These are phyloP conservation scores for Ambrosiella xylebori DNA, from an alignment of 2,329 filamentous ascomycete genomes.

Conservation along the genomic window DNA sequence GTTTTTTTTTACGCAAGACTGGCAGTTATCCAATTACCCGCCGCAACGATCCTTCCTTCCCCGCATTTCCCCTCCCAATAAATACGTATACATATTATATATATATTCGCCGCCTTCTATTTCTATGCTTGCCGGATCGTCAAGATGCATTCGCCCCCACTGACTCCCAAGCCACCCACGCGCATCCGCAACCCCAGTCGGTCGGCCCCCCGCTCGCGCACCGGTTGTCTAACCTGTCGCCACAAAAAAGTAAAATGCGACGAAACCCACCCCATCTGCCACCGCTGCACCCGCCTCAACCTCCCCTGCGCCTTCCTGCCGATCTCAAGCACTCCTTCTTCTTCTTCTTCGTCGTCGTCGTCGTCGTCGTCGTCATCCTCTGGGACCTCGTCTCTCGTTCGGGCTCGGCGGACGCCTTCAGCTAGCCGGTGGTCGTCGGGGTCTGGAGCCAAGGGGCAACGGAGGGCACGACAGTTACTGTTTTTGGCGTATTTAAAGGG, in stretches of 20 bases:
- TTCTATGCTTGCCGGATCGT: not conserved
- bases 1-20: no score
- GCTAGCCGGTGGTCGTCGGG: not conserved
- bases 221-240: not conserved
- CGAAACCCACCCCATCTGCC: not conserved
- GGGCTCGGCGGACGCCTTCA: no score
- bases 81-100: not conserved
- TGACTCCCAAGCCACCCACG: not conserved
- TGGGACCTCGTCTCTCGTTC: no score
- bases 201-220: not conserved
- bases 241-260: constrained; percentile 4
- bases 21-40: no score
- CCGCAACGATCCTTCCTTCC: no score
- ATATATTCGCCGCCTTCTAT: not conserved
- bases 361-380: no score
- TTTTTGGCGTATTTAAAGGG: not conserved
- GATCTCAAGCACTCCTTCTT: no score
- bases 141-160: not conserved
- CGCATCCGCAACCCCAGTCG: not conserved
- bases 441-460: not conserved
- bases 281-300: not conserved
- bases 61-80: not conserved
- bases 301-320: not conserved
- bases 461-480: not conserved
- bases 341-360: no score